Evolutionary conservation across 306 rosid species (phyloP).

Genomic region (Arachis stenosperma): DNA sequence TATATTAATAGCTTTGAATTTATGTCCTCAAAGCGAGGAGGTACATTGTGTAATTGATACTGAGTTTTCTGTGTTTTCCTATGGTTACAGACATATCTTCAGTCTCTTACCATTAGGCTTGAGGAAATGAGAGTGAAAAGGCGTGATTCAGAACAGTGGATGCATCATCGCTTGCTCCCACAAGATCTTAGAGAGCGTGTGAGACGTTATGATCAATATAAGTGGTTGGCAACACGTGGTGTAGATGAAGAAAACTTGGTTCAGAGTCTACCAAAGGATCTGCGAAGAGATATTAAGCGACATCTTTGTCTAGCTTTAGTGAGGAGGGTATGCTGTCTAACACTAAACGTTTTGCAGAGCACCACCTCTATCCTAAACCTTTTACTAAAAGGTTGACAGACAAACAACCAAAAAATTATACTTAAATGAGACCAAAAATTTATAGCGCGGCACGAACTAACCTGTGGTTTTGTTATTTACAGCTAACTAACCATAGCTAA

Average conservation of each 20-base stretch:
- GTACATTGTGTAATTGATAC: conserved; percentile 33
- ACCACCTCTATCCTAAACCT: conserved; percentile 3
- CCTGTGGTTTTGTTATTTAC: conserved; percentile 8
- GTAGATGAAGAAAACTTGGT: conserved; percentile 91
- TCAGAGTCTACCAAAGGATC: conserved; percentile 97
- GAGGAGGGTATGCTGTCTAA: conserved; percentile 76
- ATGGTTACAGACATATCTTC: conserved; percentile 88
- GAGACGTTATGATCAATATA: conserved; percentile 96
- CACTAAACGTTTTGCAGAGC: conserved; percentile 30
- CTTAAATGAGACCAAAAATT: neutral
- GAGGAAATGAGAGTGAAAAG: conserved; percentile 99
- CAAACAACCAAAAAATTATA: conserved; percentile 12
- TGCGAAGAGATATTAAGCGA: conserved; percentile 91
- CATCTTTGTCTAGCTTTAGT: conserved; percentile 98
- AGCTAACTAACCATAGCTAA: neutral
- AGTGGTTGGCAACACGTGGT: conserved; percentile 99
- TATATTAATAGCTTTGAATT: conserved; percentile 31
- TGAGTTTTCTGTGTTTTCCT: conserved; percentile 42
- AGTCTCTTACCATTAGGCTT: conserved; percentile 93
- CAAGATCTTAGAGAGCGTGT: conserved; percentile 90
- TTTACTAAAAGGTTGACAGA: conserved; percentile 6
- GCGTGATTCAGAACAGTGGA: conserved; percentile 99
- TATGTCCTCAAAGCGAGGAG: conserved; percentile 26
- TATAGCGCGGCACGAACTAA: neutral
- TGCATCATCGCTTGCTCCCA: conserved; percentile 98